Conservation (phyloP, 225 moss, liverwort and hornwort species). For the Bryoerythrophyllum caledonicum region DNA sequence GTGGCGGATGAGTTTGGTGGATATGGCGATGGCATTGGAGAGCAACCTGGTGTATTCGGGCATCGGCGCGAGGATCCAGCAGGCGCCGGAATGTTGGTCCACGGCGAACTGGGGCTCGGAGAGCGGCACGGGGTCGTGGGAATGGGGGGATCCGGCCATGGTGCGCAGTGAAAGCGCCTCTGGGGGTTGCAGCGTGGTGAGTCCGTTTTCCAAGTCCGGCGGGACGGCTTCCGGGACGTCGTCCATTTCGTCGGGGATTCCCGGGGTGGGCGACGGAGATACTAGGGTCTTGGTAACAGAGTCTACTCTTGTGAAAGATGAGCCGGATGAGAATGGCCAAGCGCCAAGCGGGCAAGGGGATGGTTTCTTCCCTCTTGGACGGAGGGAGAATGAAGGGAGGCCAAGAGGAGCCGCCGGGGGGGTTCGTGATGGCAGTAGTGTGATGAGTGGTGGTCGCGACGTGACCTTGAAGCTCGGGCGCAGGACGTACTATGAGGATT, state of each 20-base stretch:
- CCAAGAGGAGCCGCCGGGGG: slow-evolving; percentile 19
- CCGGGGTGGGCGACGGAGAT: too few relatives aligned
- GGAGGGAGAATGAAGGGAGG: slow-evolving; percentile 18
- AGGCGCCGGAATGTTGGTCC: slow-evolving; percentile 50
- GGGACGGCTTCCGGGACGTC: slow-evolving; percentile 26
- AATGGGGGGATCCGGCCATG: slow-evolving; percentile 62
- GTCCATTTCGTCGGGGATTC: slow-evolving; percentile 45
- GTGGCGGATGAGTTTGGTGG: slow-evolving; percentile 19
- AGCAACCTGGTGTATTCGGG: slow-evolving; percentile 30
- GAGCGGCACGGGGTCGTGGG: slow-evolving; percentile 52
- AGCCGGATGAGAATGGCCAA: slow-evolving; percentile 24
- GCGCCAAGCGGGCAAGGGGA: slow-evolving; percentile 5
- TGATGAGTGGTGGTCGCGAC: slow-evolving; percentile 48
- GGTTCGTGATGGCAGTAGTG: slow-evolving; percentile 40
- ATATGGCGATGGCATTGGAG: slow-evolving; percentile 54
- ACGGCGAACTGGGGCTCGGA: slow-evolving; percentile 44
- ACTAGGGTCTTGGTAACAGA: too few relatives aligned
- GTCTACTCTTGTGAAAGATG: slow-evolving; percentile 36
- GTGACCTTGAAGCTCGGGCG: slow-evolving; percentile 73
- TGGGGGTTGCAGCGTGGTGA: slow-evolving; percentile 42
- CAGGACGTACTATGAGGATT: slow-evolving; percentile 62
- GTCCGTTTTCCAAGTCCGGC: slow-evolving; percentile 24
- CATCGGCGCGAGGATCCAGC: slow-evolving; percentile 17
- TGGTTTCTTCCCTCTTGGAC: slow-evolving; percentile 19
- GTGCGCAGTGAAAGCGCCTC: slow-evolving; percentile 42